A percentile compares a stretch with the other conserved stretches of the same genome.
Evolutionary conservation across 148 eudicot genomes (phyloP).

Genomic region (Nepenthes gracilis): DNA sequence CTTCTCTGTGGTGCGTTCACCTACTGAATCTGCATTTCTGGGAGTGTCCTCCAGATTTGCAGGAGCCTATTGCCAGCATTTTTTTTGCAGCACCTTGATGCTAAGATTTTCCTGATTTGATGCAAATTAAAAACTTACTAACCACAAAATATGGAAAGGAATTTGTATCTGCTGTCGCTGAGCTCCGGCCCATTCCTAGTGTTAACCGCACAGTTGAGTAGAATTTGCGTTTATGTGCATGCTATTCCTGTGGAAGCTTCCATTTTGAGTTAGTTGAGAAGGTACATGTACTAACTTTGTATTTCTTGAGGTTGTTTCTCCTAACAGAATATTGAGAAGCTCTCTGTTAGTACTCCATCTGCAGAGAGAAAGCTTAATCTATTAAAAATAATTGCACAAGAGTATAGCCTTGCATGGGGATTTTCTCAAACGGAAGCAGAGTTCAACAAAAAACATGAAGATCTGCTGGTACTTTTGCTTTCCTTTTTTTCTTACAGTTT

Average conservation of each 20-base stretch:
- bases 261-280: background rate
- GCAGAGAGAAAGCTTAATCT: constrained; percentile 47
- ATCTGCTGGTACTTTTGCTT: constrained; percentile 60
- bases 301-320: constrained; percentile 1
- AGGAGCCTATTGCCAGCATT: constrained; percentile 93
- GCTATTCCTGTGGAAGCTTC: too few relatives aligned
- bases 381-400: constrained; percentile 71
- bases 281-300: background rate
- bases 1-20: too few relatives aligned
- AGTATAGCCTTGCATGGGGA: constrained; percentile 68
- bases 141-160: constrained; percentile 91
- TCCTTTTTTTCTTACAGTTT: constrained; percentile 3
- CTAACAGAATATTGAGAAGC: constrained; percentile 82
- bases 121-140: constrained; percentile 69
- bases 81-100: constrained; percentile 93
- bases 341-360: constrained; percentile 69
- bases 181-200: constrained; percentile 88
- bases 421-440: constrained; percentile 74
- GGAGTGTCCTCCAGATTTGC: constrained; percentile 89
- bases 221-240: constrained; percentile 4
- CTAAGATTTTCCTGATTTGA: constrained; percentile 86
- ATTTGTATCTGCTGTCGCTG: constrained; percentile 76
- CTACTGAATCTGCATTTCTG: constrained; percentile 17
- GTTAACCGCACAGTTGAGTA: constrained; percentile 93
- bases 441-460: constrained; percentile 72